Conservation (phyloP, 2,329 filamentous ascomycete species). For the Acrodontium crateriforme region DNA sequence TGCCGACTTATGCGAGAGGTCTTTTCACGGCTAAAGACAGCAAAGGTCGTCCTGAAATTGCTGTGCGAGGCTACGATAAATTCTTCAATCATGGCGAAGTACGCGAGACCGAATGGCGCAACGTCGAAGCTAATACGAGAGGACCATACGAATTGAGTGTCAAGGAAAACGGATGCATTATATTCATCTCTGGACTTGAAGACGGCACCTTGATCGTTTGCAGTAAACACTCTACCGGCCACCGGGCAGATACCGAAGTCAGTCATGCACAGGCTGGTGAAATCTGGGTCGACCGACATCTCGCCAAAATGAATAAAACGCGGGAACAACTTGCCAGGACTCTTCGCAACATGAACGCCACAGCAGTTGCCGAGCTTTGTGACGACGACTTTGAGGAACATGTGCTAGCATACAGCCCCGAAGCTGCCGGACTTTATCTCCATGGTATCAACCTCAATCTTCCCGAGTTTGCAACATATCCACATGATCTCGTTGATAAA, state of each 20-base stretch:
- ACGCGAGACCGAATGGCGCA: conserved; percentile 64
- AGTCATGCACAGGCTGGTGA: conserved; percentile 83
- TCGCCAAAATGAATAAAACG: conserved; percentile 63
- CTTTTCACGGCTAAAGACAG: conserved; percentile 72
- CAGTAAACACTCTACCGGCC: conserved; percentile 93
- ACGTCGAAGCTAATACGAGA: conserved; percentile 59
- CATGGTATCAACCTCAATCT: conserved; percentile 94
- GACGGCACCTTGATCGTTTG: conserved; percentile 87
- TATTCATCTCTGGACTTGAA: conserved; percentile 85
- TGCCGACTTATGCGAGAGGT: conserved; percentile 86
- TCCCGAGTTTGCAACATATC: conserved; percentile 81
- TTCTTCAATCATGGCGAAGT: conserved; percentile 94
- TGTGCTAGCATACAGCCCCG: conserved; percentile 73
- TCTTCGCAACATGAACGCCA: conserved; percentile 70
- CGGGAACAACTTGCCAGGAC: conserved; percentile 63
- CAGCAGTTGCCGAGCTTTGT: conserved; percentile 88
- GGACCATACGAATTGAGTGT: conserved; percentile 91
- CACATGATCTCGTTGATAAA: conserved; percentile 65
- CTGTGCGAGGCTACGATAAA: conserved; percentile 87
- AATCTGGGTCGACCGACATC: conserved; percentile 65
- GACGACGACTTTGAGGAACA: conserved; percentile 96
- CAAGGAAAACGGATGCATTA: conserved; percentile 99
- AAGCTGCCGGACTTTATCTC: conserved; percentile 79
- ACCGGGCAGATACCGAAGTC: conserved; percentile 52
- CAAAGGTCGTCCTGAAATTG: conserved; percentile 60